Evolutionary conservation across 495 filamentous ascomycete species (phyloP), one percentile per base, ranked within the genome.

Genomic region (Penicillium daleae): DNA sequence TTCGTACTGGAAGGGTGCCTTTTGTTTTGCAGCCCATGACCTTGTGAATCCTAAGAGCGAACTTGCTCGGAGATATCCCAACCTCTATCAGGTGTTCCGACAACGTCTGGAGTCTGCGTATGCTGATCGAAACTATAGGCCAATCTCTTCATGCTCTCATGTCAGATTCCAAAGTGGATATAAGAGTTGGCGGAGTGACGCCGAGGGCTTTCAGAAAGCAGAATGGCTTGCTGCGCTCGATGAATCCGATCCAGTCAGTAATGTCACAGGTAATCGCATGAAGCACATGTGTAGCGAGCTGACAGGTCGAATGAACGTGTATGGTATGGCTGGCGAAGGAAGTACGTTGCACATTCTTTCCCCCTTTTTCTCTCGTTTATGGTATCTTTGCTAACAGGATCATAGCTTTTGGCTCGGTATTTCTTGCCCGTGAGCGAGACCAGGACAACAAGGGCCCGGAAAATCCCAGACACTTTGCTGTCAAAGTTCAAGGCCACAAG

Each of bases 361-460:
- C 39, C 35, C 19, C 29, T 56, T 9, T n/a, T n/a, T n/a, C n/a
- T n/a, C n/a, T n/a, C n/a, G n/a, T n/a, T n/a, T n/a, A n/a, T n/a
- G n/a, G n/a, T n/a, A n/a, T n/a, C n/a, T 48, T 39, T 60, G 50
- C 60, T 66, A 65, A 69, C 55, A 31, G 7, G 24, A 19, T 52
- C 50, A 32, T 44, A 75, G 73, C 62, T 31, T 75, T 67, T 49
- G 73, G 63, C 12, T 54, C 57, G 0, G 67, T 69, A 1, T 70
- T 65, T 21, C 49, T 74, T 27, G 73, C 63, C 10, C 65, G 63
- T 5, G 65, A 71, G 24, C 35, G 31, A 12, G 21, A 29, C 3
- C 17, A 12, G 7, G 6, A 56, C 10, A 37, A 6, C 35, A 19
- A 3, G 10, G 21, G 39, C 6, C 57, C 44, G 1, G 31, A 59